Evolutionary conservation across 805 yeast species (phyloP), one percentile per base, ranked within the genome.

Genomic region (Vanderwaltozyma tropicalis): DNA sequence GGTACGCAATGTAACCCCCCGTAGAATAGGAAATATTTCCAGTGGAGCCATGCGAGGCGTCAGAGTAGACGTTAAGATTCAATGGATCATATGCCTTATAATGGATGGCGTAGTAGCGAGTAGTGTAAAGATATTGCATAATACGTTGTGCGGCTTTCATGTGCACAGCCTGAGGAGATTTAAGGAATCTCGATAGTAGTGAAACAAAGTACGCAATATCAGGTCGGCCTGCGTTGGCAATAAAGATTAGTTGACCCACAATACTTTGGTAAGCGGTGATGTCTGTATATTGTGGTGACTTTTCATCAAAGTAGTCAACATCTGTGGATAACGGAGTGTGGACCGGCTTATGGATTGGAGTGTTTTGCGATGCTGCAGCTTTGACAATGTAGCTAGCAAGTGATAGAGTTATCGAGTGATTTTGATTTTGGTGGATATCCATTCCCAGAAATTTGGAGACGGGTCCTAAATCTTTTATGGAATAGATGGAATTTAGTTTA

Each of bases 201-300:
- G 45, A 42, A 4, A 40, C 40, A 1, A 42, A 5, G 27, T 20
- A 33, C 2, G 47, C 33, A 21, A 44, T 28, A 22, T 44, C 45
- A 17, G 47, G 47, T 8, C 47, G 32, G n/a, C 40, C 42, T 13
- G 41, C 25, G 34, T 41, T 41, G 18, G 45, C 38, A 12, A 25
- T 16, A 31, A 38, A 41, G 2, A 42, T 10, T 13, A 41, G 17
- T 14, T 39, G 40, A 13, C 37, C 41, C 17, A 41, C 19, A 2
- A 41, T 20, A 11, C 35, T 35, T 30, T 36, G 42, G n/a, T 34
- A 38, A 4, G 13, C 20, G 10, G 41, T 37, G 13, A 35, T 18
- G 16, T 28, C 10, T 21, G 24, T 21, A n/a, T n/a, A n/a, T n/a
- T n/a, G n/a, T n/a, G n/a, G n/a, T n/a, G n/a, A n/a, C n/a, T n/a